Evolutionary conservation across 305 asterid genomes (phyloP).

Genomic region (Fraxinus xanthoxyloides): DNA sequence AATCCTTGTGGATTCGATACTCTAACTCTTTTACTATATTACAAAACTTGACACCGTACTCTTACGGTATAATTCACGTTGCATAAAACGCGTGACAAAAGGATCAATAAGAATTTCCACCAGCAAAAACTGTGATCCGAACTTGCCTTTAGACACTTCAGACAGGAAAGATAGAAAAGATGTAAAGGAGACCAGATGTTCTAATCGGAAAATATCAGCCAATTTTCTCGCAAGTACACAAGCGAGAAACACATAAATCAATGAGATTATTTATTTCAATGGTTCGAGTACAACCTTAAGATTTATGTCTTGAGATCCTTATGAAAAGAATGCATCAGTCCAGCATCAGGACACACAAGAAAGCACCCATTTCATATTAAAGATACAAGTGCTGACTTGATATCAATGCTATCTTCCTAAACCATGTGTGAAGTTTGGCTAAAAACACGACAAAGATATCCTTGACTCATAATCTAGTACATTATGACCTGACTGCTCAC

Average conservation of each 20-base stretch:
- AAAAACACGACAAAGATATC: background rate
- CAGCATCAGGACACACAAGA: too few species aligned
- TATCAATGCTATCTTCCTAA: background rate
- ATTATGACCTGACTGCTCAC: constrained; percentile 39
- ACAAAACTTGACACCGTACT: too few species aligned
- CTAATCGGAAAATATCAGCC: background rate
- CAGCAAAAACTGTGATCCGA: background rate
- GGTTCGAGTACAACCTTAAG: too few species aligned
- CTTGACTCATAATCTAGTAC: constrained; percentile 5
- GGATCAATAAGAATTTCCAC: background rate
- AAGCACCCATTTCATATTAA: too few species aligned
- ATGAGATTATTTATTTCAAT: background rate
- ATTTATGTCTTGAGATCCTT: too few species aligned
- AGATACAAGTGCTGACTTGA: background rate
- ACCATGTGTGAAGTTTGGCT: background rate
- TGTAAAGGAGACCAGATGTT: too few species aligned
- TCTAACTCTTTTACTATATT: too few species aligned
- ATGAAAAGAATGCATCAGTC: too few species aligned
- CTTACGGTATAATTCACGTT: too few species aligned
- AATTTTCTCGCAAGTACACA: background rate
- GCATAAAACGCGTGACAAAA: too few species aligned
- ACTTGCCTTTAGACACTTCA: background rate
- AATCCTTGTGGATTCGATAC: too few species aligned
- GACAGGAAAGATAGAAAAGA: too few species aligned
- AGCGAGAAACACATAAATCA: background rate